Evolutionary conservation across 23 red algal genomes (phyloP).

Genomic region (Gracilaria gracilis): DNA sequence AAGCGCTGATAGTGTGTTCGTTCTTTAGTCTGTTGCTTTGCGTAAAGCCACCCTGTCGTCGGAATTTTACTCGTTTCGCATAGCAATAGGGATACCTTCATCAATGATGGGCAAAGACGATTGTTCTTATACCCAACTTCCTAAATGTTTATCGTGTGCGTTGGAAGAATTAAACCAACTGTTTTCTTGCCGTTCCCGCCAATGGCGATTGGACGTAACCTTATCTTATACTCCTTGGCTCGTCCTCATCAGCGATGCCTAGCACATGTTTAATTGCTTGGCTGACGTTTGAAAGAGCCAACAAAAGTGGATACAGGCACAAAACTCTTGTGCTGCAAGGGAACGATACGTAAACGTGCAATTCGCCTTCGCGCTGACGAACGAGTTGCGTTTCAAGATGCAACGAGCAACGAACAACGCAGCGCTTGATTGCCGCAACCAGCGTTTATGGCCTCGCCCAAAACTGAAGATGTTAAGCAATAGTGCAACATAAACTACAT

Average conservation of each 20-base stretch:
- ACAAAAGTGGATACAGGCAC: not conserved
- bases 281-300: not conserved
- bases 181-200: not conserved
- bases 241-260: not conserved
- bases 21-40: constrained; percentile 12
- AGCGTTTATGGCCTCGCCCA: not conserved
- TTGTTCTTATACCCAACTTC: not conserved
- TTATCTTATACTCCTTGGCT: not conserved
- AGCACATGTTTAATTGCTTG: not conserved
- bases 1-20: not conserved
- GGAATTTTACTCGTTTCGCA: not conserved
- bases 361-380: no score
- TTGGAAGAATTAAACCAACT: not conserved
- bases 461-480: not conserved
- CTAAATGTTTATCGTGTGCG: no score
- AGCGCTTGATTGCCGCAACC: not conserved
- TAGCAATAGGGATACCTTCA: not conserved
- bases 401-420: no score
- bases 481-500: not conserved
- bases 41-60: constrained; percentile 2
- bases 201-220: not conserved
- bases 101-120: not conserved
- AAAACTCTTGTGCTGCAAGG: not conserved
- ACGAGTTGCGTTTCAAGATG: no score
- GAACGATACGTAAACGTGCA: no score